Evolutionary conservation across 192 early-diverging fungal species (phyloP).

Genomic region (Globomyces pollinis-pini): DNA sequence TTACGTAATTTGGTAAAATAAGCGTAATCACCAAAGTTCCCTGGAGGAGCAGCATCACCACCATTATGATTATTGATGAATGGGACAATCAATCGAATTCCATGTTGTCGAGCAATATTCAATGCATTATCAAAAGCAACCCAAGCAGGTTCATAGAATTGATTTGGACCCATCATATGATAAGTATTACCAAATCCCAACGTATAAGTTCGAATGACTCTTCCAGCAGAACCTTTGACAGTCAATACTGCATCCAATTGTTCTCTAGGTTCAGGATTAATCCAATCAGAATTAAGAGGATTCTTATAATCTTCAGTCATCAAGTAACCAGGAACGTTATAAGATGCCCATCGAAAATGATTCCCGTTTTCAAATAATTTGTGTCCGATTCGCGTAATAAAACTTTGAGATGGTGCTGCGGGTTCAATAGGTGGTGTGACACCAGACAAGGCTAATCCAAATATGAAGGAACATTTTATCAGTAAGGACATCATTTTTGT

Average conservation of each 20-base stretch:
- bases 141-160: slow-evolving; percentile 24
- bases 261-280: slow-evolving; percentile 17
- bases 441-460: too few species aligned
- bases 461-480: too few species aligned
- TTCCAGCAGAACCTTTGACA: slow-evolving; percentile 14
- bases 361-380: slow-evolving; percentile 14
- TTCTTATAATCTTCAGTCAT: slow-evolving; percentile 30
- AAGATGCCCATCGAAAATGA: slow-evolving; percentile 22
- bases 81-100: slow-evolving; percentile 33
- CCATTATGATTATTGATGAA: slow-evolving; percentile 31
- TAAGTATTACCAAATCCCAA: slow-evolving; percentile 12
- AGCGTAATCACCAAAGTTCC: slow-evolving; percentile 14
- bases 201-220: slow-evolving; percentile 24
- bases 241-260: slow-evolving; percentile 17
- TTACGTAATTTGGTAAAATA: not conserved
- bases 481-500: too few species aligned
- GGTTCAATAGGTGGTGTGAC: too few species aligned
- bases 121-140: slow-evolving; percentile 32
- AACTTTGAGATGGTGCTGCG: slow-evolving; percentile 13
- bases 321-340: slow-evolving; percentile 37
- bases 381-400: slow-evolving; percentile 18
- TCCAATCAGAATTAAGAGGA: not conserved
- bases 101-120: slow-evolving; percentile 14
- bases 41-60: too few species aligned
- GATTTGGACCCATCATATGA: slow-evolving; percentile 13